These are phyloP conservation scores for Moricandia arvensis DNA, from an alignment of 345 rosid genomes.

Conservation along the genomic window DNA sequence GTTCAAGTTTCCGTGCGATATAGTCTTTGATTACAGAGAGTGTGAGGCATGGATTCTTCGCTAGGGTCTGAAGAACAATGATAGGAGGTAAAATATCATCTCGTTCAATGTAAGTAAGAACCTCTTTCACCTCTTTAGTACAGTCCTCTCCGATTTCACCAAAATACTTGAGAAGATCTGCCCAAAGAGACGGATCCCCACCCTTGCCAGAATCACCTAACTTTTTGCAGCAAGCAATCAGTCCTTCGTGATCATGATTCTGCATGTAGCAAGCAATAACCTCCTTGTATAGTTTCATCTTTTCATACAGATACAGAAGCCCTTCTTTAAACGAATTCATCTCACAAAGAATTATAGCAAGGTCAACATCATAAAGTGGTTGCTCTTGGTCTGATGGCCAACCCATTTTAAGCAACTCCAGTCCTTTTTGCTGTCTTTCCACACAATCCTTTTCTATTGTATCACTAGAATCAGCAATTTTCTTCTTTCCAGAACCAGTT, in stretches of 20 bases:
- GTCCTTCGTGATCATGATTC: conserved; percentile 89
- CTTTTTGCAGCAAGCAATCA: conserved; percentile 93
- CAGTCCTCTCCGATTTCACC: conserved; percentile 99
- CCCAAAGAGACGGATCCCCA: conserved; percentile 98
- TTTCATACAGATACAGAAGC: conserved; percentile 83
- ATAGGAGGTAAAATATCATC: conserved; percentile 97
- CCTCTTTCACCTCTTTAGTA: conserved; percentile 94
- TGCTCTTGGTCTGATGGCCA: conserved; percentile 89
- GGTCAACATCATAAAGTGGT: conserved; percentile 95
- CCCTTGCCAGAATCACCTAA: conserved; percentile 90
- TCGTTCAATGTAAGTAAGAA: conserved; percentile 79
- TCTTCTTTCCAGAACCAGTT: conserved; percentile 47
- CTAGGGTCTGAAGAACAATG: conserved; percentile 86
- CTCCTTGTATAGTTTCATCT: conserved; percentile 95
- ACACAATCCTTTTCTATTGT: conserved; percentile 39
- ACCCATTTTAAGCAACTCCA: conserved; percentile 62
- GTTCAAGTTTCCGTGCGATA: conserved; percentile 92
- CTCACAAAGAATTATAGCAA: conserved; percentile 93
- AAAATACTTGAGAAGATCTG: conserved; percentile 92
- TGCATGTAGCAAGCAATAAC: conserved; percentile 99
- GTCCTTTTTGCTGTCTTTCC: conserved; percentile 77
- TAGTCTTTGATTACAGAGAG: conserved; percentile 96
- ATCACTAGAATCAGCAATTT: conserved; percentile 40
- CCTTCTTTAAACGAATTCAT: conserved; percentile 90
- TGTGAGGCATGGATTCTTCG: conserved; percentile 92